Evolutionary conservation across 192 early-diverging fungal species (phyloP).

Genomic region (Coemansia sp.): DNA sequence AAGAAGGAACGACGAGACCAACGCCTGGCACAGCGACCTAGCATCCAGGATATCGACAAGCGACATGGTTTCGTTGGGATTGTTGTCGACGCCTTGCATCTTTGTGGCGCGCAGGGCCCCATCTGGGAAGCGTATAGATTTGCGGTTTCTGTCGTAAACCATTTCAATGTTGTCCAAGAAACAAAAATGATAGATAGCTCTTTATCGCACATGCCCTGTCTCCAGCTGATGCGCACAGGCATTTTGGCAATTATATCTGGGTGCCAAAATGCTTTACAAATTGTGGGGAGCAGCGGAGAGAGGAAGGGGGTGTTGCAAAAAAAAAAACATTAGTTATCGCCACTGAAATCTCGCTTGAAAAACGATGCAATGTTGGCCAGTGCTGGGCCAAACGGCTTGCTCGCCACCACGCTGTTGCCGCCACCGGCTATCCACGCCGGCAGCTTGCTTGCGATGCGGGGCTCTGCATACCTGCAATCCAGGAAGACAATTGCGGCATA

Average conservation of each 20-base stretch:
- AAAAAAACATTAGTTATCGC: background rate
- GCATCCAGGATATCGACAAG: slow-evolving; percentile 17
- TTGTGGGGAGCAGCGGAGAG: background rate
- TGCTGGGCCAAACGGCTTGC: slow-evolving; percentile 25
- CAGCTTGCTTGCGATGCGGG: slow-evolving; percentile 52
- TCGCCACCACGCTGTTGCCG: background rate
- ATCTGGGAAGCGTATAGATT: background rate
- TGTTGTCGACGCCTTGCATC: background rate
- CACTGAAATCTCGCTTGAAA: slow-evolving; percentile 31
- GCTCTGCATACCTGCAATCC: slow-evolving; percentile 62
- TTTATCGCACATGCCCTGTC: too few relatives aligned
- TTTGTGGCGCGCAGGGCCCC: slow-evolving; percentile 23
- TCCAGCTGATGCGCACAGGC: background rate
- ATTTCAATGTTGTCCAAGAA: background rate
- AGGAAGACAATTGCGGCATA: slow-evolving; percentile 82
- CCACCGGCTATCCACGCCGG: slow-evolving; percentile 65
- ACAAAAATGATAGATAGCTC: too few relatives aligned
- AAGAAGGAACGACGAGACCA: slow-evolving; percentile 22
- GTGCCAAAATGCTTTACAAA: background rate
- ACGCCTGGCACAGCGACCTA: slow-evolving; percentile 2
- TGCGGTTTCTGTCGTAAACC: background rate
- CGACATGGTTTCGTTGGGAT: slow-evolving; percentile 4
- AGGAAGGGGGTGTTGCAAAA: background rate
- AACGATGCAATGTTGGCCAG: slow-evolving; percentile 27
- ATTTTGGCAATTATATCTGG: background rate